Conservation (phyloP, 306 rosid species). For the Dalbergia oliveri region DNA sequence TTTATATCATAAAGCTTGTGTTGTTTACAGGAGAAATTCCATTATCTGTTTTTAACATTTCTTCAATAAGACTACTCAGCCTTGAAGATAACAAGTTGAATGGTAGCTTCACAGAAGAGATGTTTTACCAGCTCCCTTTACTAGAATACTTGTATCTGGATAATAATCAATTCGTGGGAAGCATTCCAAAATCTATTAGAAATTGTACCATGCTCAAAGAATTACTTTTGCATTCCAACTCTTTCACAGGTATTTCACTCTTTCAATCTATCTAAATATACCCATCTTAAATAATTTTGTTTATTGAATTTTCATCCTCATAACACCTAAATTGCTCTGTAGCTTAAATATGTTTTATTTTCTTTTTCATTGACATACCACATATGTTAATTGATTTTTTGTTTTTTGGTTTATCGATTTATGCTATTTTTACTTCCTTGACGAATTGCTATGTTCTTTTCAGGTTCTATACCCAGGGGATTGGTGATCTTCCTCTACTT, state of each 20-base stretch:
- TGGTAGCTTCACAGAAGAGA: slow-evolving; percentile 35
- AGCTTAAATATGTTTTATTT: no score
- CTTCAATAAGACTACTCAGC: slow-evolving; percentile 35
- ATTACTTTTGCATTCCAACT: slow-evolving; percentile 33
- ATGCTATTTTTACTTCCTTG: not conserved
- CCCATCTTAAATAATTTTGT: not conserved
- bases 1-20: not conserved
- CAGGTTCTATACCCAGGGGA: slow-evolving; percentile 50
- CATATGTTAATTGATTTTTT: no score
- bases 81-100: slow-evolving; percentile 19
- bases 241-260: slow-evolving; percentile 22
- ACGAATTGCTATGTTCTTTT: not conserved
- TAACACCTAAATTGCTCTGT: not conserved
- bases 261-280: not conserved
- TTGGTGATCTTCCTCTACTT: no score
- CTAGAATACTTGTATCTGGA: not conserved
- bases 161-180: slow-evolving; percentile 31
- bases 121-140: slow-evolving; percentile 26
- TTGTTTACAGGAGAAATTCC: slow-evolving; percentile 30
- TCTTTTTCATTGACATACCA: no score
- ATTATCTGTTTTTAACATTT: slow-evolving; percentile 20
- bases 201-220: slow-evolving; percentile 32
- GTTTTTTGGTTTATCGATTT: no score
- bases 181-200: slow-evolving; percentile 33
- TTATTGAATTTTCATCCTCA: not conserved